These are phyloP conservation scores for Tylopilus plumbeoviolaceoides DNA, from an alignment of 768 basidiomycete species.

Conservation along the genomic window DNA sequence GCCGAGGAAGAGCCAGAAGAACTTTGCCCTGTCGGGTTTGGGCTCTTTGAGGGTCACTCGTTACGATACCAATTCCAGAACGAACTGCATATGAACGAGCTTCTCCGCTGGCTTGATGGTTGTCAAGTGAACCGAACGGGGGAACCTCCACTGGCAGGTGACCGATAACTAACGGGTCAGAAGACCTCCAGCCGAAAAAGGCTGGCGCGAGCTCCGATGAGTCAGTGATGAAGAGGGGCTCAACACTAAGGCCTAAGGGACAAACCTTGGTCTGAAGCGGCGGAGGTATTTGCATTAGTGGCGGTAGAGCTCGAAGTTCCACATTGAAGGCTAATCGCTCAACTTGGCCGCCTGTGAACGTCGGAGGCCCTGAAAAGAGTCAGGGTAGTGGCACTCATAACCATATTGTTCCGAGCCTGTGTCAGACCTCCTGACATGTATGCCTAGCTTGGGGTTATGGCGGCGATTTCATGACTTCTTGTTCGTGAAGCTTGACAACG, in stretches of 20 bases:
- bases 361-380: not conserved
- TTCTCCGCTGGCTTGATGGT: conserved; percentile 16
- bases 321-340: not conserved
- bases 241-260: not conserved
- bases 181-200: not conserved
- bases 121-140: conserved; percentile 13
- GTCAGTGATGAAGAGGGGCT: not conserved
- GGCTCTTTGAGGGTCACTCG: not conserved
- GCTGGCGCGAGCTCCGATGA: not conserved
- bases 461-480: not conserved
- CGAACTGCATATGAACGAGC: not conserved
- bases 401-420: too few species aligned
- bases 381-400: not conserved
- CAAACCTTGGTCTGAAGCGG: not conserved
- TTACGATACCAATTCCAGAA: conserved; percentile 3
- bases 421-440: not conserved
- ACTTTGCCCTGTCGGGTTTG: too few species aligned
- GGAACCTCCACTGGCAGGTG: not conserved
- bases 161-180: conserved; percentile 2
- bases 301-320: not conserved
- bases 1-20: too few species aligned
- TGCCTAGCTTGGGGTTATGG: not conserved
- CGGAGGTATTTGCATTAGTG: not conserved
- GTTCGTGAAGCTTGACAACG: not conserved
- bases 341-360: not conserved